phyloP scores from a whole-genome alignment of 139 green algal genomes.

The Picochlorum sp. region DNA sequence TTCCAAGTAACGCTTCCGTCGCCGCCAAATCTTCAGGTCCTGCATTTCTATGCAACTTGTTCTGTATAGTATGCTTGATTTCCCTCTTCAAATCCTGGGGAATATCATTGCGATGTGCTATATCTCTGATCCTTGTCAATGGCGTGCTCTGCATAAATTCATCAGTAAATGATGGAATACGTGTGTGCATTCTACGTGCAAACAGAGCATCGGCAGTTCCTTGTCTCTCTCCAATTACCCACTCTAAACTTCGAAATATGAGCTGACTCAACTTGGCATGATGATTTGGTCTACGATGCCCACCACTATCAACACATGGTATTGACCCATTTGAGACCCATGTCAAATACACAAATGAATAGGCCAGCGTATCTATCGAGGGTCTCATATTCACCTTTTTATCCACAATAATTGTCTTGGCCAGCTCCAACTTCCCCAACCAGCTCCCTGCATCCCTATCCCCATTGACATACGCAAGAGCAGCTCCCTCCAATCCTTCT shows the following conservation, averaged over 20 bases:
- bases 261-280: conserved; percentile 71
- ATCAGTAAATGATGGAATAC: conserved; percentile 83
- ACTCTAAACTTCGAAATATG: conserved; percentile 83
- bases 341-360: conserved; percentile 56
- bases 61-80: conserved; percentile 99
- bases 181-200: conserved; percentile 57
- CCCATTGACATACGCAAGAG: conserved; percentile 50
- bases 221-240: conserved; percentile 47
- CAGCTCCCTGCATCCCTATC: conserved; percentile 64
- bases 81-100: conserved; percentile 81
- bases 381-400: conserved; percentile 36
- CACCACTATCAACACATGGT: conserved; percentile 80
- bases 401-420: conserved; percentile 73
- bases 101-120: conserved; percentile 80
- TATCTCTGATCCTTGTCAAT: conserved; percentile 95
- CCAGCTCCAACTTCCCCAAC: conserved; percentile 67
- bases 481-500: conserved; percentile 41
- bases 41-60: conserved; percentile 97
- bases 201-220: conserved; percentile 26
- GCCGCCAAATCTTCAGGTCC: conserved; percentile 94
- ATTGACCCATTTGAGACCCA: conserved; percentile 88
- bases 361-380: conserved; percentile 33
- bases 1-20: conserved; percentile 80
- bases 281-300: conserved; percentile 86
- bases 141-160: conserved; percentile 77